Evolutionary conservation across 169 alveolate genomes (phyloP).

Genomic region (Blepharisma undulans): DNA sequence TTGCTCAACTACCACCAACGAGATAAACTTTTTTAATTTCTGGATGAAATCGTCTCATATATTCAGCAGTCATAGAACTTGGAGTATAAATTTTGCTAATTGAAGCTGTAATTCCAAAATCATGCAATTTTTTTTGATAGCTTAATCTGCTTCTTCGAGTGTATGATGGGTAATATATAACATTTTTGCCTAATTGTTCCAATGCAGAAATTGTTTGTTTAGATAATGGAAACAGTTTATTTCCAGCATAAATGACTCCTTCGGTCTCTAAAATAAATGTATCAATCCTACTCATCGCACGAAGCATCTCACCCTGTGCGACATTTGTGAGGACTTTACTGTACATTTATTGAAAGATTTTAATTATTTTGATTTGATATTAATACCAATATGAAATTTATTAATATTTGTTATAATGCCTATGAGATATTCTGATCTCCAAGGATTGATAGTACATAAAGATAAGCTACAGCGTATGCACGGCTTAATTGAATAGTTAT

Average conservation of each 20-base stretch:
- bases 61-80: neutral
- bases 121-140: neutral
- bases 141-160: neutral
- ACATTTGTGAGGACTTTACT: neutral
- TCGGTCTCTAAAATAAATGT: neutral
- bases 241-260: conserved; percentile 2
- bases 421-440: too few species aligned
- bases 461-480: too few species aligned
- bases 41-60: neutral
- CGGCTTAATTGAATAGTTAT: too few species aligned
- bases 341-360: too few species aligned
- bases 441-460: too few species aligned
- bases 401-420: too few species aligned
- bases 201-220: neutral
- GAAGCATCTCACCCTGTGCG: neutral
- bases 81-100: neutral
- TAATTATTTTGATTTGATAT: too few species aligned
- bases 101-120: neutral
- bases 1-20: neutral
- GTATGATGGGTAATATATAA: neutral
- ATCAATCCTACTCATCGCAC: neutral
- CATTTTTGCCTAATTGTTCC: neutral
- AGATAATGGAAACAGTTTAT: neutral
- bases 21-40: conserved; percentile 17
- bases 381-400: too few species aligned